Base-by-base conservation (phyloP, 2,329 filamentous ascomycete species). In the Nigrograna mackinnonii region DNA sequence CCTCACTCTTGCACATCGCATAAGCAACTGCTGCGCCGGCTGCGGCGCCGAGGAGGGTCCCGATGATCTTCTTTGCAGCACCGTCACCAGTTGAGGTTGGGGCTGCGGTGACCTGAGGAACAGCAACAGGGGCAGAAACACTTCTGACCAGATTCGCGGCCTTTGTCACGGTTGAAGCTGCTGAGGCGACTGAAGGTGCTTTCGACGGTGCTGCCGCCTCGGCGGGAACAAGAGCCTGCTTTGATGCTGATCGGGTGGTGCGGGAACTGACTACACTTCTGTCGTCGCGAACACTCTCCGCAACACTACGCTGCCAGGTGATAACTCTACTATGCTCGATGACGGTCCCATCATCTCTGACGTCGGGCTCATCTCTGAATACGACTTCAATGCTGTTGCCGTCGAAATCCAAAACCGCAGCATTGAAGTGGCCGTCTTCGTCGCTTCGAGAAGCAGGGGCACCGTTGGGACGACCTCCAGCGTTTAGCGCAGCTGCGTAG, bases 361-460 rank as follows among this genome's bases (percentile, higher is more conserved):
- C 49, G 45, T 64, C 66, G 26, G 64, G 67, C 30, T 63, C 68
- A 39, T 72, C 70, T 39, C 76, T 75, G 64, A 83, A 87, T 37
- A 91, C 82, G 21, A 89, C 86, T 62, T 94, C 88, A 62, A 95
- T 84, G 55, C 80, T 87, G 71, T 95, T 95, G 37, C 88, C 88
- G 71, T 95, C 89, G 41, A 89, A 79, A 67, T 95, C 90, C 46
- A 83, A 79, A 30, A 90, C 72, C 5, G 80, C 80, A 35, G 82
- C 81, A 49, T 82, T 84, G 69, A 84, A 77, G 72, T 82, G 74
- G 68, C 79, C 71, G 58, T 74, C 72, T 3, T 78, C 72, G 14
- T 73, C 68, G 60, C 79, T 77, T 43, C 80, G 73, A 60, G 71
- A 58, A 55, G 74, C 73, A 55, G 79, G 80, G 35, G 80, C 73